Evolutionary conservation across 345 rosid genomes (phyloP).

Genomic region (Barbarea vulgaris): DNA sequence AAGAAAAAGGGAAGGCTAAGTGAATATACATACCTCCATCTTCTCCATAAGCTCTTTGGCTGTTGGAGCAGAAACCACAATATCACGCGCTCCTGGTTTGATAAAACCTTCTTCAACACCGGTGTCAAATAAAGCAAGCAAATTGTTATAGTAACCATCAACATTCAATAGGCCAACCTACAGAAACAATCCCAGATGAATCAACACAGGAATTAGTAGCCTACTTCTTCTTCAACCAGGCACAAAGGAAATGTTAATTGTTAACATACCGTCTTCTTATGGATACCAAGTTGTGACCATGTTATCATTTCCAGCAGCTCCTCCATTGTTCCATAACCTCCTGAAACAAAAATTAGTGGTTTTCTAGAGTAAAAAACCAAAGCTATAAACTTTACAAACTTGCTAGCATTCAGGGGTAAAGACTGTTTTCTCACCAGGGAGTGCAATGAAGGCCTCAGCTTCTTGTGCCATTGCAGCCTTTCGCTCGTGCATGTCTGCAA

Average conservation of each 20-base stretch:
- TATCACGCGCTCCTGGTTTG: constrained; percentile 78
- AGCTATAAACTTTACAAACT: constrained; percentile 11
- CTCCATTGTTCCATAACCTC: constrained; percentile 99
- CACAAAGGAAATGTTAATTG: background rate
- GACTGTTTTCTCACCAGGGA: constrained; percentile 79
- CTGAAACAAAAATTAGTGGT: constrained; percentile 40
- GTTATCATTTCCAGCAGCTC: constrained; percentile 95
- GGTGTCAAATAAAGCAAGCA: constrained; percentile 84
- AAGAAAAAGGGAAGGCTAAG: constrained; percentile 5
- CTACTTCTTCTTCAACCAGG: background rate
- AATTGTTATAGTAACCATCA: constrained; percentile 84
- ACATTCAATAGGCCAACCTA: constrained; percentile 94
- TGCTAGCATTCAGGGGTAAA: background rate
- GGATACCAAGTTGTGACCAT: constrained; percentile 98
- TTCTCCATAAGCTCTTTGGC: constrained; percentile 83
- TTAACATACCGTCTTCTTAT: constrained; percentile 79
- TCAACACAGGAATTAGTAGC: background rate
- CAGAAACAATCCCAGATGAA: constrained; percentile 2
- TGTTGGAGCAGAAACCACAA: constrained; percentile 82
- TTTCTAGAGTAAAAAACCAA: background rate
- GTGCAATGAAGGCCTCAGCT: constrained; percentile 94
- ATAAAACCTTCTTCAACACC: constrained; percentile 96
- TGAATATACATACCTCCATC: constrained; percentile 77
- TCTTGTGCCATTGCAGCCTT: constrained; percentile 98
- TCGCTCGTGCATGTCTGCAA: constrained; percentile 93